Base-by-base conservation (phyloP, 345 rosid species). In the Draba incana region DNA sequence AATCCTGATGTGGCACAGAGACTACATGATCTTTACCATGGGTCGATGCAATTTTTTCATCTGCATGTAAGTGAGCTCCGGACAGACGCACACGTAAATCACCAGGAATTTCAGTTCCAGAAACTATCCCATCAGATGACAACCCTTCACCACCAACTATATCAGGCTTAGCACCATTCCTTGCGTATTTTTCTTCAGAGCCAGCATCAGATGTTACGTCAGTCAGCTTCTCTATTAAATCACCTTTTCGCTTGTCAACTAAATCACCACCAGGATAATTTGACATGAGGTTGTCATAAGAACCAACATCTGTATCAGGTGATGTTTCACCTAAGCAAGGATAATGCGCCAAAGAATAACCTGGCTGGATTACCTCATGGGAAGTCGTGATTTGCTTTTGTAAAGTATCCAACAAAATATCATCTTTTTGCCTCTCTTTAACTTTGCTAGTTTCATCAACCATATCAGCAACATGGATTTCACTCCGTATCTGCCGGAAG, bases 141-240 rank as follows among this genome's bases (percentile, higher is more conserved):
- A 74, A 70, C 14, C 74, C 62, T 79, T 77, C 73, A 33, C 72
- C 67, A 56, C 57, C 52, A 61, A 71, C 56, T 14, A 35, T 46
- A 49, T 64, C 69, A 33, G 51, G 57, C 62, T 48, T 68, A 2
- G 64, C 57, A 27, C 10, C 41, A 68, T 43, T 73, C 27, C 60
- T 62, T 71, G 81, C 49, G 42, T 50, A 35, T 38, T 55, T 78
- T 74, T 80, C 83, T 11, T 76, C 79, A 71, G 77, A 81, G 69
- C 55, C 75, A 49, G 51, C 75, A 70, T 81, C 70, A 76, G 75
- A 72, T 43, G 67, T 37, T 50, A 77, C 38, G 82, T 73, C 82
- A 64, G 78, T 72, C 68, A 45, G 68, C 74, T 62, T 54, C 57
- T 25, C 57, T 74, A 73, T 46, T 52, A 55, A 70, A 74, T 74